phyloP scores from a whole-genome alignment of 1,139 yeast species.

The Pichia cactophila region DNA sequence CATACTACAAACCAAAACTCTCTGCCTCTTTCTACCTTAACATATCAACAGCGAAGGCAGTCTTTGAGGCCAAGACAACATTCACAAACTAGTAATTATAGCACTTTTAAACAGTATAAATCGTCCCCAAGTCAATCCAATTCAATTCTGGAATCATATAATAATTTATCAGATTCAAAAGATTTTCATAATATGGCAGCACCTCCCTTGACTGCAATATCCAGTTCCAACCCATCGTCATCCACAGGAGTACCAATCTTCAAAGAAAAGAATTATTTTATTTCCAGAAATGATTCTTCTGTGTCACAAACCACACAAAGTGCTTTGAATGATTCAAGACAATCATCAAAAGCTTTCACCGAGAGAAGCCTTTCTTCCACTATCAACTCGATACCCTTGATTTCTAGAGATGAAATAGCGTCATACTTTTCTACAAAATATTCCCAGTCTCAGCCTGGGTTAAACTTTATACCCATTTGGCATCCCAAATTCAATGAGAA shows the following conservation, averaged over 20 bases:
- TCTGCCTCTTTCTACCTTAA: background rate
- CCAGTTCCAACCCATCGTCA: background rate
- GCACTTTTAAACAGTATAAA: background rate
- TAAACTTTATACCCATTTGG: conserved; percentile 35
- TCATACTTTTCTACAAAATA: conserved; percentile 35
- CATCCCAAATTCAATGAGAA: conserved; percentile 49
- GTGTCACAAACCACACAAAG: conserved; percentile 4
- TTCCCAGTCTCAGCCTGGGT: conserved; percentile 30
- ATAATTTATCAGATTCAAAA: background rate
- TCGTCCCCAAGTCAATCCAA: background rate
- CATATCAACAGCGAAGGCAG: background rate
- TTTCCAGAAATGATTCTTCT: conserved; percentile 11
- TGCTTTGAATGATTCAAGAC: conserved; percentile 11
- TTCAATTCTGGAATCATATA: background rate
- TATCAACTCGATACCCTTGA: conserved; percentile 16
- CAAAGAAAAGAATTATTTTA: conserved; percentile 11
- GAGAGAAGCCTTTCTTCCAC: conserved; percentile 9
- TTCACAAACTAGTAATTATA: background rate
- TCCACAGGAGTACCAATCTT: conserved; percentile 4
- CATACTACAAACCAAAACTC: background rate
- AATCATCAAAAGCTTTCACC: conserved; percentile 13
- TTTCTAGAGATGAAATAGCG: conserved; percentile 29
- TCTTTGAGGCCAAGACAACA: conserved; percentile 1
- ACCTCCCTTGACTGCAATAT: background rate
- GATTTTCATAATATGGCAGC: background rate